phyloP scores from a whole-genome alignment of 106 monocot genomes.

The Amphibolis antarctica region DNA sequence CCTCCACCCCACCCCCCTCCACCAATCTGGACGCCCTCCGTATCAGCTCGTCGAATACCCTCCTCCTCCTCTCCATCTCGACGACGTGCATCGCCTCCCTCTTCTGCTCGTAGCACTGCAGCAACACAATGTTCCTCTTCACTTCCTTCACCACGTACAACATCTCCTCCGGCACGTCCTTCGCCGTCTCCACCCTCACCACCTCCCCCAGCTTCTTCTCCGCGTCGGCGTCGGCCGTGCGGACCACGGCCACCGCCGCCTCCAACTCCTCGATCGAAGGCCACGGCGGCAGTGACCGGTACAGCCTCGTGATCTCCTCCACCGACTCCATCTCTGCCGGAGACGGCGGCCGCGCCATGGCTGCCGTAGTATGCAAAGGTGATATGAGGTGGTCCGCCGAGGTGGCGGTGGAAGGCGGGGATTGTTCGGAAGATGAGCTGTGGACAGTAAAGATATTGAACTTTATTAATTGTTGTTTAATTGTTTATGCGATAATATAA shows the following conservation, averaged over 20 bases:
- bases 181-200: conserved; percentile 15
- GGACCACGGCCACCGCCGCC: conserved; percentile 55
- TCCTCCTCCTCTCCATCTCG: conserved; percentile 40
- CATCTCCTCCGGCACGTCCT: conserved; percentile 61
- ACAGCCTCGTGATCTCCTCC: conserved; percentile 59
- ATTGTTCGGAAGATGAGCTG: too few species aligned
- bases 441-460: too few species aligned
- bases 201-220: conserved; percentile 38
- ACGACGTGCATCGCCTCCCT: conserved; percentile 47
- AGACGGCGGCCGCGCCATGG: neutral
- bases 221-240: conserved; percentile 37
- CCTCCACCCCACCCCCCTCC: conserved; percentile 10
- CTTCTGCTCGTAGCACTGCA: conserved; percentile 51
- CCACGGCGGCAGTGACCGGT: conserved; percentile 60
- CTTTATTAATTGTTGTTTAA: too few species aligned
- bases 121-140: conserved; percentile 29
- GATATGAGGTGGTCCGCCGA: neutral
- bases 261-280: conserved; percentile 64
- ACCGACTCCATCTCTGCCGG: conserved; percentile 29
- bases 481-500: too few species aligned
- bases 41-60: conserved; percentile 53
- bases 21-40: conserved; percentile 60
- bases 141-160: conserved; percentile 57
- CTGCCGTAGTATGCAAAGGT: too few species aligned
- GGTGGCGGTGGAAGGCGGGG: neutral